Evolutionary conservation across 164 flowering plant species (phyloP).

Genomic region (Aristolochia californica): DNA sequence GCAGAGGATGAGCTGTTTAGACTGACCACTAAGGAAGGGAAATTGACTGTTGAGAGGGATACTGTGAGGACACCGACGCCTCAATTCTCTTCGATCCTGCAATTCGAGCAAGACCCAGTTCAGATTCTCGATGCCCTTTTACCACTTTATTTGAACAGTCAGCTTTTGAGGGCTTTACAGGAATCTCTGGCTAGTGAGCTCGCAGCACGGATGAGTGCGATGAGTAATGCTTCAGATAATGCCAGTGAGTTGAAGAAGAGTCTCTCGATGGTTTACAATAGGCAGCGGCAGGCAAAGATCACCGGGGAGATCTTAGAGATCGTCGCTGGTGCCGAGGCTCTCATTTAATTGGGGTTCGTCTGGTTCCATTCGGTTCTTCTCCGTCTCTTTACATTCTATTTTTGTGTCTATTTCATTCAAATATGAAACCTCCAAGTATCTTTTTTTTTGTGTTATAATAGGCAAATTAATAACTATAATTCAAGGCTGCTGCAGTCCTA

Average conservation of each 20-base stretch:
- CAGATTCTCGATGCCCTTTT: constrained; percentile 89
- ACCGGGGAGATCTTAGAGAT: constrained; percentile 91
- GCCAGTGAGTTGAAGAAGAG: constrained; percentile 59
- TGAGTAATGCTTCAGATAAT: constrained; percentile 79
- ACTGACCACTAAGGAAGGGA: constrained; percentile 63
- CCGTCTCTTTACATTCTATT: neutral
- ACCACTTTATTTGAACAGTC: constrained; percentile 83
- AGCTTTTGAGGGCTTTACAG: constrained; percentile 79
- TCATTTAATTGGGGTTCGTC: constrained; percentile 7
- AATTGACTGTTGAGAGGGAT: too few species aligned
- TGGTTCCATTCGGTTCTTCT: constrained; percentile 3
- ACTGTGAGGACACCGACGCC: constrained; percentile 15
- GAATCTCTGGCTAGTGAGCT: constrained; percentile 89
- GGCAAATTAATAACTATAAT: constrained; percentile 13
- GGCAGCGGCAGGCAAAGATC: constrained; percentile 75
- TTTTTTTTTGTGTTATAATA: constrained; percentile 8
- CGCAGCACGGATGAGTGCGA: constrained; percentile 84
- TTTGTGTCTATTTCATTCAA: constrained; percentile 12
- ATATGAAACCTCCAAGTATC: constrained; percentile 14
- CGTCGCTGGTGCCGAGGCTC: constrained; percentile 82
- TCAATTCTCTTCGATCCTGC: constrained; percentile 37
- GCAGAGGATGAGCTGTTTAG: constrained; percentile 76
- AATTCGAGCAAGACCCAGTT: constrained; percentile 93
- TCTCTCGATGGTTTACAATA: constrained; percentile 46
- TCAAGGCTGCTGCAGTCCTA: constrained; percentile 4